Conservation (phyloP, 768 basidiomycete genomes). For the Hygrocybe coccinea region DNA sequence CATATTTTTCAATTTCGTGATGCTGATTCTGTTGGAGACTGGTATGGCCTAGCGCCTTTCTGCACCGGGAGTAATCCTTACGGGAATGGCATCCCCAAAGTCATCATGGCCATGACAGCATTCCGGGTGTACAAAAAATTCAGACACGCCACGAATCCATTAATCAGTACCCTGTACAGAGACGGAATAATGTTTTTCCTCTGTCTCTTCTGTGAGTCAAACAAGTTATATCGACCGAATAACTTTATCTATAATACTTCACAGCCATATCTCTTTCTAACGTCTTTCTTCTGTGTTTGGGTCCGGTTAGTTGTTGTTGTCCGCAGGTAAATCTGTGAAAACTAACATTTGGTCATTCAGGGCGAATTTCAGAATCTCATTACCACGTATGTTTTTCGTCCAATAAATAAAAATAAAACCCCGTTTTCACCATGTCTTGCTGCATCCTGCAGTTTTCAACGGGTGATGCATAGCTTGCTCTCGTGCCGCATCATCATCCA, state of each 20-base stretch:
- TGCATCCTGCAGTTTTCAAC: conserved; percentile 7
- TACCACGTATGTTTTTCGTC: too few relatives aligned
- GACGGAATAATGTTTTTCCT: conserved; percentile 10
- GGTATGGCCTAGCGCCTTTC: neutral
- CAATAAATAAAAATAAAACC: neutral
- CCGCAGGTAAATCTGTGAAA: too few relatives aligned
- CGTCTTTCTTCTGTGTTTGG: too few relatives aligned
- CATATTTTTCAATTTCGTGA: neutral
- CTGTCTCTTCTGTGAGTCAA: conserved; percentile 7
- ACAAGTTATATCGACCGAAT: too few relatives aligned
- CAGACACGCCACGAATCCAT: conserved; percentile 2
- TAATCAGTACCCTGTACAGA: conserved; percentile 6
- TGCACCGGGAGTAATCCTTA: neutral
- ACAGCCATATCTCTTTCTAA: too few relatives aligned
- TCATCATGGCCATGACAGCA: conserved; percentile 4
- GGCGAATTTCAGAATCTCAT: too few relatives aligned
- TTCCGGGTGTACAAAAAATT: conserved; percentile 4
- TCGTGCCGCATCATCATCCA: conserved; percentile 11
- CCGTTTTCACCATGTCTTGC: too few relatives aligned
- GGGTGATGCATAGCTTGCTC: conserved; percentile 9
- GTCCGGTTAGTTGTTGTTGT: too few relatives aligned
- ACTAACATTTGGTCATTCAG: too few relatives aligned
- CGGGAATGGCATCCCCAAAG: neutral
- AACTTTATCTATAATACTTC: too few relatives aligned
- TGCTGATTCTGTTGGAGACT: neutral